Evolutionary conservation across 352 stramenopile genomes (phyloP).

Genomic region (Phytophthora sojae): DNA sequence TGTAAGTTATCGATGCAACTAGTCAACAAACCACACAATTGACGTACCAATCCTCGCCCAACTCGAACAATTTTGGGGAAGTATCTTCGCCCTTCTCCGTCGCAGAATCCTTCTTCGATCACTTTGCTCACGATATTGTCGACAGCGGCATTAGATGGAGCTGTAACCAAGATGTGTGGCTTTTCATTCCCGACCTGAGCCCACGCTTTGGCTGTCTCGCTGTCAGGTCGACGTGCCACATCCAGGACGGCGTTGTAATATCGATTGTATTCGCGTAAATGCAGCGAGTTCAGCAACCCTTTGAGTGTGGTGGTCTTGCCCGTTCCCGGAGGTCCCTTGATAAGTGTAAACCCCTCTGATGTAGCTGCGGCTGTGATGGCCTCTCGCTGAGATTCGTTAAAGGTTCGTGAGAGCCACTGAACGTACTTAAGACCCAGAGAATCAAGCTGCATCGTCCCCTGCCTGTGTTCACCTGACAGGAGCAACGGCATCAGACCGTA

Average conservation of each 20-base stretch:
- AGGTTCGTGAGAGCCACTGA: slow-evolving; percentile 76
- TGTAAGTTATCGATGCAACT: slow-evolving; percentile 4
- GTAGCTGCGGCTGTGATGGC: slow-evolving; percentile 89
- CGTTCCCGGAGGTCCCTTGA: slow-evolving; percentile 91
- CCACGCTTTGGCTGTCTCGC: slow-evolving; percentile 86
- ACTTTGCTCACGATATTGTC: slow-evolving; percentile 98
- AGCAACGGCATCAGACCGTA: slow-evolving; percentile 83
- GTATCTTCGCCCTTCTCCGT: slow-evolving; percentile 93
- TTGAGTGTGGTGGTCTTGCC: slow-evolving; percentile 94
- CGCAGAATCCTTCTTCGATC: slow-evolving; percentile 95
- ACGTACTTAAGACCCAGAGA: slow-evolving; percentile 86
- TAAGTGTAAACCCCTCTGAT: slow-evolving; percentile 91
- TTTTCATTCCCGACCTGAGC: slow-evolving; percentile 89
- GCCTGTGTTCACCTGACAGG: slow-evolving; percentile 72
- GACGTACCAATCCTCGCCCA: slow-evolving; percentile 80
- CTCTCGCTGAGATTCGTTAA: slow-evolving; percentile 92
- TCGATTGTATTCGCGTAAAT: slow-evolving; percentile 93
- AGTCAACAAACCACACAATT: background rate
- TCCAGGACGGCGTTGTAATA: slow-evolving; percentile 93
- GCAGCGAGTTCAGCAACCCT: slow-evolving; percentile 91
- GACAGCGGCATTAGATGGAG: slow-evolving; percentile 95
- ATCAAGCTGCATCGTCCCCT: slow-evolving; percentile 82
- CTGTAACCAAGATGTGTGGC: slow-evolving; percentile 93
- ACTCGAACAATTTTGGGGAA: slow-evolving; percentile 96
- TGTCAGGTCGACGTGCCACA: slow-evolving; percentile 78